Percentiles rank a stretch among this genome's conserved stretches.
Conservation (phyloP, 2,329 filamentous ascomycete species). For the Ophiostoma australiae region DNA sequence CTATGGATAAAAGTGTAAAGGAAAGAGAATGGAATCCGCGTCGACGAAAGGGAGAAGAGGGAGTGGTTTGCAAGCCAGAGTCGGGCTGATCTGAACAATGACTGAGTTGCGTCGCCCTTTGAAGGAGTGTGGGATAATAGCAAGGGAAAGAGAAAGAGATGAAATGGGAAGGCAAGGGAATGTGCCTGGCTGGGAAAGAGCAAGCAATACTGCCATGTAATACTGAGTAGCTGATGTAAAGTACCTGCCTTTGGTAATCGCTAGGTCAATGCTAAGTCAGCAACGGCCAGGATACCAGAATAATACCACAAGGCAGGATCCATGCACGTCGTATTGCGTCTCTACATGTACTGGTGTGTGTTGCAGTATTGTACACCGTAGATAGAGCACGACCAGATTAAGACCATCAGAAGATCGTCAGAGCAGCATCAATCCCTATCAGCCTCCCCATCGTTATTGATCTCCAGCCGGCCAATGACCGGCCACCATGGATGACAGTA, state of each 20-base stretch:
- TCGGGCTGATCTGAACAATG: conserved; percentile 10
- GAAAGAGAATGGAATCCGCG: background rate
- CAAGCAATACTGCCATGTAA: background rate
- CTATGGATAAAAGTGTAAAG: background rate
- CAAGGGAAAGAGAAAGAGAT: background rate
- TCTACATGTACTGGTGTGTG: too few relatives aligned
- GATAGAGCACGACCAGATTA: background rate
- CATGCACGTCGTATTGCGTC: too few relatives aligned
- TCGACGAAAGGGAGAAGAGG: background rate
- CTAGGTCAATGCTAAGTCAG: conserved; percentile 1
- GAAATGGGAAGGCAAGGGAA: background rate
- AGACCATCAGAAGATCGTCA: background rate
- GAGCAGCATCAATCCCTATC: background rate
- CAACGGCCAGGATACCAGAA: background rate
- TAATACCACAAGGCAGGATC: background rate
- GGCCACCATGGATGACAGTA: background rate
- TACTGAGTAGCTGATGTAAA: background rate
- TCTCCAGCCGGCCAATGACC: background rate
- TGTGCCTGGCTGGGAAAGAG: background rate
- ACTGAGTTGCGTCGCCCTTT: background rate
- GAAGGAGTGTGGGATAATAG: background rate
- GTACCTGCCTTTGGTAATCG: background rate
- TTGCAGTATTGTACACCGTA: background rate
- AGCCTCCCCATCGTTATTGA: background rate
- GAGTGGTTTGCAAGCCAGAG: background rate